phyloP scores from a whole-genome alignment of 148 eudicot genomes.

The Fallopia convolvulus region DNA sequence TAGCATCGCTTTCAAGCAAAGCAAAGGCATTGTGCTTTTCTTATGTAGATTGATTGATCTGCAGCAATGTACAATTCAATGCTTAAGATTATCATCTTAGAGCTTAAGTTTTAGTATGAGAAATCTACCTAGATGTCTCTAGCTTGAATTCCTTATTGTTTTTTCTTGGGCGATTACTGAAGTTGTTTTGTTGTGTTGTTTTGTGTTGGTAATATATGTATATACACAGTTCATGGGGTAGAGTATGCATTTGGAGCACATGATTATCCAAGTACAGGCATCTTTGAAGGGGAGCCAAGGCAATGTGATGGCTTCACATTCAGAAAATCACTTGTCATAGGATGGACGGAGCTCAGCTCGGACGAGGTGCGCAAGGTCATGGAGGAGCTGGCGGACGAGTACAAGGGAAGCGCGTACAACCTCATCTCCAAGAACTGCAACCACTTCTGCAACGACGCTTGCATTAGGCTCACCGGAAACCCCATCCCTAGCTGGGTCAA shows the following conservation, averaged over 20 bases:
- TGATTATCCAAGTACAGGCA: slow-evolving; percentile 44
- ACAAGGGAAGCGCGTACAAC: slow-evolving; percentile 56
- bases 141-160: neutral
- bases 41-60: too few relatives aligned
- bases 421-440: slow-evolving; percentile 59
- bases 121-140: too few relatives aligned
- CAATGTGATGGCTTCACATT: slow-evolving; percentile 51
- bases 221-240: slow-evolving; percentile 41
- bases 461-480: slow-evolving; percentile 47
- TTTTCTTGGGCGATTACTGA: neutral
- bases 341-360: slow-evolving; percentile 38
- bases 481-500: slow-evolving; percentile 59
- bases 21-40: neutral
- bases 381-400: slow-evolving; percentile 40
- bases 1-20: slow-evolving; percentile 5
- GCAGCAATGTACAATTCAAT: neutral
- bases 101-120: too few relatives aligned
- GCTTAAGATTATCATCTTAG: neutral
- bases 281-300: slow-evolving; percentile 51
- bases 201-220: neutral
- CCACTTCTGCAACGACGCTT: slow-evolving; percentile 61
- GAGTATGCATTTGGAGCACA: slow-evolving; percentile 72
- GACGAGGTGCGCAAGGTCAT: slow-evolving; percentile 39
- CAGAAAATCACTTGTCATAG: slow-evolving; percentile 43
- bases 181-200: neutral